These are phyloP conservation scores for Tardiomyces digboiensis DNA, from an alignment of 1,139 yeast species.

Conservation along the genomic window DNA sequence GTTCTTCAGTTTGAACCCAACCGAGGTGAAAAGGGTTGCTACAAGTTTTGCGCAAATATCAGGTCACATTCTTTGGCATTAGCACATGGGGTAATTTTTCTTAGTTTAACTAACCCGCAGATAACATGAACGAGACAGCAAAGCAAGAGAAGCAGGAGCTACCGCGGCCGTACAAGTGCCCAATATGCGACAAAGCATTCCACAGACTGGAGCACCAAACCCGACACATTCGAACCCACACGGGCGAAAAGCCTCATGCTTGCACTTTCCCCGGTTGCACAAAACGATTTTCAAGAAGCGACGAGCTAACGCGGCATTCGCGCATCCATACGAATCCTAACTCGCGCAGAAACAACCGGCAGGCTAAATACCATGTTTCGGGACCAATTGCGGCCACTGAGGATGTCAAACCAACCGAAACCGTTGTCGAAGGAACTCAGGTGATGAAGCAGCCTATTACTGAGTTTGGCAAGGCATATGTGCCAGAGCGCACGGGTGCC, in stretches of 20 bases:
- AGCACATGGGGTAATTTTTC: no score
- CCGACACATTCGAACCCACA: conserved; percentile 72
- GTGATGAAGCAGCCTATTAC: not conserved
- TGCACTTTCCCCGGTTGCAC: conserved; percentile 80
- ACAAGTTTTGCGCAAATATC: no score
- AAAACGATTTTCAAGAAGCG: conserved; percentile 77
- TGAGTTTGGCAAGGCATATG: not conserved
- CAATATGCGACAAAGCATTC: conserved; percentile 74
- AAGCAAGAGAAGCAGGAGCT: conserved; percentile 19
- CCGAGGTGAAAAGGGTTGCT: no score
- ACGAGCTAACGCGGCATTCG: conserved; percentile 83
- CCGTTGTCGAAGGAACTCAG: not conserved
- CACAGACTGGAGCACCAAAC: conserved; percentile 46
- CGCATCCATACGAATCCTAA: conserved; percentile 80
- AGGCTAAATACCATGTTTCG: not conserved
- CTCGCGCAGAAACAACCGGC: conserved; percentile 41
- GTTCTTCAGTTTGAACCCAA: no score
- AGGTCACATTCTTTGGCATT: no score
- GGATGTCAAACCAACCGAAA: not conserved
- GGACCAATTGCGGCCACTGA: not conserved
- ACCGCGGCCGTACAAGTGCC: conserved; percentile 68
- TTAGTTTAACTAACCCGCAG: no score
- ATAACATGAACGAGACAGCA: not conserved
- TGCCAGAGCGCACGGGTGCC: not conserved
- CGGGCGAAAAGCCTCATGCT: conserved; percentile 82